Evolutionary conservation across 371 early-diverging fungal species (phyloP).

Genomic region (Rhizopus sp.): DNA sequence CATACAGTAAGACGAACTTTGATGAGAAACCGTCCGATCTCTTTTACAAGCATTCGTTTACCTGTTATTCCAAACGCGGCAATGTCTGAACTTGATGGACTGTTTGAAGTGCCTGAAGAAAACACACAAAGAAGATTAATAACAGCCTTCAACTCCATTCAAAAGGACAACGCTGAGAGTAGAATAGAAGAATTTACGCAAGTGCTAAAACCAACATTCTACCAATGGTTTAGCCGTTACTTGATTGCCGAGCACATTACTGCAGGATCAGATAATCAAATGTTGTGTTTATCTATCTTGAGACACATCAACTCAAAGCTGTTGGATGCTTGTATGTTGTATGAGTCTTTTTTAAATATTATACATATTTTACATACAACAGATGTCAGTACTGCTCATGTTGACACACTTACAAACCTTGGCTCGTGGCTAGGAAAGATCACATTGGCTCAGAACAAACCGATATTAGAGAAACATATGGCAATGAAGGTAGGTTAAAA

Average conservation of each 20-base stretch:
- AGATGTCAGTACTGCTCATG: slow-evolving; percentile 87
- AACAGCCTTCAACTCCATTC: slow-evolving; percentile 94
- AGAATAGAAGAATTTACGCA: slow-evolving; percentile 81
- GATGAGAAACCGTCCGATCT: too few species aligned
- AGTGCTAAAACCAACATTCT: slow-evolving; percentile 63
- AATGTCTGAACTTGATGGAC: neutral
- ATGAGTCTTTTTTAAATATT: slow-evolving; percentile 87
- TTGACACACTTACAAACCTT: slow-evolving; percentile 87
- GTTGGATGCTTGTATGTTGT: slow-evolving; percentile 70
- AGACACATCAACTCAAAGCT: slow-evolving; percentile 63
- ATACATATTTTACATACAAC: slow-evolving; percentile 86
- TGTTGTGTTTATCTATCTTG: slow-evolving; percentile 78
- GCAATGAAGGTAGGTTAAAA: slow-evolving; percentile 76
- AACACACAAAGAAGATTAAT: slow-evolving; percentile 86
- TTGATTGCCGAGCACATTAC: slow-evolving; percentile 90
- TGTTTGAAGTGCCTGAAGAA: slow-evolving; percentile 66
- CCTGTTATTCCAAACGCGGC: neutral
- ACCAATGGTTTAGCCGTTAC: slow-evolving; percentile 90
- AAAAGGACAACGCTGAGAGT: slow-evolving; percentile 75
- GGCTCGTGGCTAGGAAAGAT: slow-evolving; percentile 96
- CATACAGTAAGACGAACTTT: slow-evolving; percentile 37
- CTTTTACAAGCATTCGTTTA: neutral
- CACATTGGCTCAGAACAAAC: slow-evolving; percentile 89
- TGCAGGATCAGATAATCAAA: slow-evolving; percentile 92
- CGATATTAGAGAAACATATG: slow-evolving; percentile 90